These are phyloP conservation scores for Cytospora schulzeri DNA, from an alignment of 2,329 filamentous ascomycete genomes.

Conservation along the genomic window DNA sequence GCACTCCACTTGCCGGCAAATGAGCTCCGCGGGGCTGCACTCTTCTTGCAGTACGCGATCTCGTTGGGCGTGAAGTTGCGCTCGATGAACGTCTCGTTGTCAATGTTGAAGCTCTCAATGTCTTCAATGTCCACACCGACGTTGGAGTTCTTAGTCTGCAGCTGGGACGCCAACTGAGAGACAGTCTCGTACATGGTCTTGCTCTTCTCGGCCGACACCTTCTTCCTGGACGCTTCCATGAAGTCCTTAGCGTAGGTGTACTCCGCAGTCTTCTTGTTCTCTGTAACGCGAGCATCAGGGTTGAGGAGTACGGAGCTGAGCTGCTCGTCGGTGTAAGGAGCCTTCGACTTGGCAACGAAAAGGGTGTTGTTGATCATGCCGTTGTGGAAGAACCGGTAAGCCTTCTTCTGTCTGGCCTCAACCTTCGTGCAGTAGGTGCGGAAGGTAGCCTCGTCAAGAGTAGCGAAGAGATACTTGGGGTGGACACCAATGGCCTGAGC, in stretches of 20 bases:
- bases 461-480: constrained; percentile 91
- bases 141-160: constrained; percentile 68
- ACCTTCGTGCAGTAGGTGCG: constrained; percentile 84
- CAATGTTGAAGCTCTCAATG: constrained; percentile 83
- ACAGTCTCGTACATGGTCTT: constrained; percentile 74
- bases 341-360: constrained; percentile 91
- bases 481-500: constrained; percentile 97
- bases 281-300: constrained; percentile 81
- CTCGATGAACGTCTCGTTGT: constrained; percentile 91
- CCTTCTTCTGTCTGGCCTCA: constrained; percentile 93
- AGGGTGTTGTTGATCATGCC: constrained; percentile 96
- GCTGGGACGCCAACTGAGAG: constrained; percentile 71
- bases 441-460: constrained; percentile 86
- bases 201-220: constrained; percentile 46
- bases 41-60: constrained; percentile 81
- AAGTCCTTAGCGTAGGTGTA: constrained; percentile 73
- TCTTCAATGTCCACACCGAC: constrained; percentile 94
- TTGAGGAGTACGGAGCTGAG: constrained; percentile 90
- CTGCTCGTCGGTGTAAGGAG: constrained; percentile 87
- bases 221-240: constrained; percentile 64
- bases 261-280: constrained; percentile 84
- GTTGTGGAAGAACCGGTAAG: constrained; percentile 98
- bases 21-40: constrained; percentile 79
- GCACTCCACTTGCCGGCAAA: constrained; percentile 96
- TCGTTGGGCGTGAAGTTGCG: constrained; percentile 90